Evolutionary conservation across 228 moss, liverwort and hornwort genomes (phyloP).

Genomic region (Sphagnum magellanicum): DNA sequence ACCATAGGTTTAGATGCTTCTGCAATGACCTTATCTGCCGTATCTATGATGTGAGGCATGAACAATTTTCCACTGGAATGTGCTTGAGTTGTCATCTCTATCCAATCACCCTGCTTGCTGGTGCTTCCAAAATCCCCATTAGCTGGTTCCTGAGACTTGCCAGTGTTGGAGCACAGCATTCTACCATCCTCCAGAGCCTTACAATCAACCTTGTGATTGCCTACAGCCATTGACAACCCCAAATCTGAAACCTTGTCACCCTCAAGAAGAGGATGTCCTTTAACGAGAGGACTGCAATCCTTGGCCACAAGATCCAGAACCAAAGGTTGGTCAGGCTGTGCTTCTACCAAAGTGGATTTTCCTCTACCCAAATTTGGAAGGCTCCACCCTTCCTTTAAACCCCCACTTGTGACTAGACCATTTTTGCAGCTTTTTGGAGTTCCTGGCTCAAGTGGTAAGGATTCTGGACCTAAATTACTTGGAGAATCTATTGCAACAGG

Average conservation of each 20-base stretch:
- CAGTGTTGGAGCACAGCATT: not conserved
- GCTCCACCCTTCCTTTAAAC: not conserved
- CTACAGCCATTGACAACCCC: not conserved
- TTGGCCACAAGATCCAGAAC: too few species aligned
- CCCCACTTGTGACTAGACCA: not conserved
- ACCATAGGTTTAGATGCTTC: not conserved
- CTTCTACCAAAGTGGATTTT: not conserved
- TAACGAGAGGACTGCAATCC: too few species aligned
- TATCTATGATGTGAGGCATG: not conserved
- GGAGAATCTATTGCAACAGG: not conserved
- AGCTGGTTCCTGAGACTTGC: too few species aligned
- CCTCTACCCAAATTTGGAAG: not conserved
- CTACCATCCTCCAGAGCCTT: not conserved
- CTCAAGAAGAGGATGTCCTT: not conserved
- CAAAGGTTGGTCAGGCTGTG: not conserved
- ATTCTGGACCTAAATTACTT: not conserved
- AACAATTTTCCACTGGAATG: not conserved
- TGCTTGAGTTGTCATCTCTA: too few species aligned
- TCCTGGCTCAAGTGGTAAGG: constrained; percentile 1
- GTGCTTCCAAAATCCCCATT: too few species aligned
- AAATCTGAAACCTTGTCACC: not conserved
- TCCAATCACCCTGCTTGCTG: too few species aligned
- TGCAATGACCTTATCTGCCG: not conserved
- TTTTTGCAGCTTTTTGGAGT: not conserved
- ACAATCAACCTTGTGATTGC: not conserved